Evolutionary conservation across 192 early-diverging fungal species (phyloP).

Genomic region (Piromyces sp.): DNA sequence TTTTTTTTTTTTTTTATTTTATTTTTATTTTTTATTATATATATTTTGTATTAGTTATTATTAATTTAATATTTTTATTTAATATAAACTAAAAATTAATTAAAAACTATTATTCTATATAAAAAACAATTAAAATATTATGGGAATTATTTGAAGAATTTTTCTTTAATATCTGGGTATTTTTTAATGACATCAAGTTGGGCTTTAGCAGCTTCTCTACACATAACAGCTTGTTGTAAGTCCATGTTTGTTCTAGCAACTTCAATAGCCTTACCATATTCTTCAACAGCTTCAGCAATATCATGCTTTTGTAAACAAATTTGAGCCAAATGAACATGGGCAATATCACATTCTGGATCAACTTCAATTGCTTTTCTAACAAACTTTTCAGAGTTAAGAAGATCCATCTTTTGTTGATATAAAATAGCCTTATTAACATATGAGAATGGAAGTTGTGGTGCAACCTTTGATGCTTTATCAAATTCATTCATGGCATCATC

Average conservation of each 20-base stretch:
- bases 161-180: background rate
- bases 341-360: conserved; percentile 92
- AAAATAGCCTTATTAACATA: conserved; percentile 84
- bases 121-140: background rate
- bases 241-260: background rate
- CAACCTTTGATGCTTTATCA: conserved; percentile 71
- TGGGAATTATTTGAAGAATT: background rate
- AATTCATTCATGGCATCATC: conserved; percentile 55
- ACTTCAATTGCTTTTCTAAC: conserved; percentile 68
- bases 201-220: background rate
- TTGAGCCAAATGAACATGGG: conserved; percentile 63
- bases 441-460: conserved; percentile 71
- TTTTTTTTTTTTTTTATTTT: no score
- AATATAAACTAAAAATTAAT: no score
- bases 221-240: background rate
- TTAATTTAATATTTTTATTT: no score
- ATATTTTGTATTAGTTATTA: no score
- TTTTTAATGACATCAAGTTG: background rate
- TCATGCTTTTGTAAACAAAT: conserved; percentile 45
- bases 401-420: conserved; percentile 56
- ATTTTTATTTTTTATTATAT: no score
- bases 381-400: conserved; percentile 50
- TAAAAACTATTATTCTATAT: no score
- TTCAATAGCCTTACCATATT: conserved; percentile 45
- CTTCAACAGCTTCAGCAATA: conserved; percentile 63